These are phyloP conservation scores for Trametes cinnabarina DNA, from an alignment of 768 basidiomycete species.

Conservation along the genomic window DNA sequence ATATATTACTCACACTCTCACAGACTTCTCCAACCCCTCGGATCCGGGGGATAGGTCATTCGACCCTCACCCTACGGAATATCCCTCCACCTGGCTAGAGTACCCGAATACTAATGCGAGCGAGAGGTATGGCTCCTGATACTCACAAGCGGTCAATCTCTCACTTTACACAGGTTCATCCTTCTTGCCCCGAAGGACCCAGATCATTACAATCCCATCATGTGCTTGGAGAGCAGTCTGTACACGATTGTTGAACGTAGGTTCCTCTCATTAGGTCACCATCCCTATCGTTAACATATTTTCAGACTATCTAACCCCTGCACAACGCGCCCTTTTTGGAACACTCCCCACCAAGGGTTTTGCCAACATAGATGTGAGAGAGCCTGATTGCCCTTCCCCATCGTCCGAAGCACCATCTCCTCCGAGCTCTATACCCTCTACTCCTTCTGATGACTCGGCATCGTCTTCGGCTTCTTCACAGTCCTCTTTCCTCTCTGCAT, in stretches of 20 bases:
- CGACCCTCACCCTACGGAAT: constrained; percentile 53
- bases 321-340: constrained; percentile 66
- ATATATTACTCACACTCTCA: neutral
- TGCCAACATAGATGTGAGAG: constrained; percentile 20
- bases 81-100: constrained; percentile 71
- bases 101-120: constrained; percentile 70
- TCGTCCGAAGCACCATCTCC: constrained; percentile 11
- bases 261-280: constrained; percentile 19
- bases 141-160: neutral
- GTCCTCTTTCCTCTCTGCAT: constrained; percentile 25
- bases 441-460: constrained; percentile 38
- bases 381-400: constrained; percentile 10
- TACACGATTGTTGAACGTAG: constrained; percentile 71
- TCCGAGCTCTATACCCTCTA: constrained; percentile 32
- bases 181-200: constrained; percentile 79
- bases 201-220: constrained; percentile 84
- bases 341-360: constrained; percentile 48
- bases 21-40: constrained; percentile 70
- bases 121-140: constrained; percentile 53
- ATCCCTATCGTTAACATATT: neutral
- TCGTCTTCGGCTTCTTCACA: constrained; percentile 35
- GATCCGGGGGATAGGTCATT: constrained; percentile 64
- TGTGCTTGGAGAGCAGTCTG: constrained; percentile 71
- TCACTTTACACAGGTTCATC: constrained; percentile 51
- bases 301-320: constrained; percentile 64